Base-by-base conservation (phyloP, 441 rosid genomes). In the Aquilaria agallochum region DNA sequence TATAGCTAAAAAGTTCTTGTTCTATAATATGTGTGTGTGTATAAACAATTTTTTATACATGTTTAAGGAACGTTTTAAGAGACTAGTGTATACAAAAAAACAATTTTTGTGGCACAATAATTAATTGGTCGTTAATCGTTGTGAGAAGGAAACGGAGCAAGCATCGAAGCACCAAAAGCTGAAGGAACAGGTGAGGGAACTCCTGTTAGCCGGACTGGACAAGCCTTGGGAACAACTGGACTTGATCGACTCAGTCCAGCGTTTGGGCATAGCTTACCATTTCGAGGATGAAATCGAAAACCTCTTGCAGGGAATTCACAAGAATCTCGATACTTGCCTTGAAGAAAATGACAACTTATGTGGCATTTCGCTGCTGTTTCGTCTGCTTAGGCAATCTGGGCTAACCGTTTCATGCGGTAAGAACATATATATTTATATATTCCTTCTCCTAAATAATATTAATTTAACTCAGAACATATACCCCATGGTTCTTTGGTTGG, bases 311-410 rank as follows among this genome's bases (percentile, higher is more conserved):
- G 46, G 44, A 11, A 0, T 69, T 9, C 46, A 34, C n/a, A 7
- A 42, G 6, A 34, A 34, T 15, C 2, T 14, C 13, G 2, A 10
- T 1, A 33, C 33, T 0, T 2, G 32, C 12, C 0, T 1, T 11
- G 8, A 3, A 51, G 0, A 9, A 8, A 44, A 55, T 13, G 11
- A 50, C n/a, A 40, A 4, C 32, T 67, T 73, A 2, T 31, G 42
- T 12, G 15, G 7, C 5, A 9, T n/a, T 42, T 45, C 72, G 30
- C 74, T 74, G 13, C 57, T 30, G 9, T 69, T 74, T 63, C 67
- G 75, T 40, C 20, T 69, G 14, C 74, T 58, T 13, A 50, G 68
- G 33, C 71, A 58, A 13, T 62, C 56, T 13, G 77, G 77, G 8
- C 42, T 56, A 12, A 46, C 30, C 13, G 65, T 58, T 53, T 54